These are phyloP conservation scores for Neurospora pannonica DNA, from an alignment of 495 filamentous ascomycete genomes.

Conservation along the genomic window DNA sequence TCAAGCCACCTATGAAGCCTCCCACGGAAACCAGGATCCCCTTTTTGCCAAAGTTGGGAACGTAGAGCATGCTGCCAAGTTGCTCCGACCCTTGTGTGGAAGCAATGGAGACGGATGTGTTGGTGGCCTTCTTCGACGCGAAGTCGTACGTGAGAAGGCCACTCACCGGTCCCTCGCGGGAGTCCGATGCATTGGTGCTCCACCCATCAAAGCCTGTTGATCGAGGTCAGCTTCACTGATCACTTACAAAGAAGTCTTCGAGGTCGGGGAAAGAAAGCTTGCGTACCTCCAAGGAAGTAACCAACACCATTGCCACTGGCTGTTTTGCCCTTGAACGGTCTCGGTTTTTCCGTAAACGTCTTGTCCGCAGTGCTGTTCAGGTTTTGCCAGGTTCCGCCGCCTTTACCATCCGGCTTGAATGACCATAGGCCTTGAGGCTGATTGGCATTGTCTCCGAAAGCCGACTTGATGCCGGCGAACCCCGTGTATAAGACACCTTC, in stretches of 20 bases:
- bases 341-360: conserved; percentile 6
- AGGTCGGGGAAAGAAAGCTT: not conserved
- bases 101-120: not conserved
- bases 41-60: conserved; percentile 13
- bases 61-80: conserved; percentile 6
- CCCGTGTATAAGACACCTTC: conserved; percentile 12
- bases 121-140: not conserved
- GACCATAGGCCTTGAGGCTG: conserved; percentile 15
- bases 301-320: conserved; percentile 12
- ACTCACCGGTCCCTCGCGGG: not conserved
- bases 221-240: not conserved
- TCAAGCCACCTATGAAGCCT: not conserved
- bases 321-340: conserved; percentile 9
- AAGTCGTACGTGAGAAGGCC: conserved; percentile 12
- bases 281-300: conserved; percentile 12
- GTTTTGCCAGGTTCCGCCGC: conserved; percentile 10
- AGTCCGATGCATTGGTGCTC: not conserved
- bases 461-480: conserved; percentile 9
- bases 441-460: conserved; percentile 5
- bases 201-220: not conserved
- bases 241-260: not conserved
- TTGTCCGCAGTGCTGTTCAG: conserved; percentile 13
- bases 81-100: not conserved
- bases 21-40: conserved; percentile 14
- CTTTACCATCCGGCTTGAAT: conserved; percentile 7